Base-by-base conservation (phyloP, 495 filamentous ascomycete species). In the Cairneyella variabilis region DNA sequence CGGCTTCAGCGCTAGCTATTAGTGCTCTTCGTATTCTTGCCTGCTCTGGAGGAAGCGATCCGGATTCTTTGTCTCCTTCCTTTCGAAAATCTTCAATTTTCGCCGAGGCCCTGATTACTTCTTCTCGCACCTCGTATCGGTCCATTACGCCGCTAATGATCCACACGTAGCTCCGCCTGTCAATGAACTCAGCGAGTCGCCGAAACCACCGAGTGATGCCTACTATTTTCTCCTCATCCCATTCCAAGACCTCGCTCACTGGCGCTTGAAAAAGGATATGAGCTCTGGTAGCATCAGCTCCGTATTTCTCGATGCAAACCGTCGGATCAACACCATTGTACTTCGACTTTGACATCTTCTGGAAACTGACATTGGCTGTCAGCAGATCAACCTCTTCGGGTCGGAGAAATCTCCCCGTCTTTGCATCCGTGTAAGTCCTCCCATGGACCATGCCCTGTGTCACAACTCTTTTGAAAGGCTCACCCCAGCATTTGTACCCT, bases 301-400 rank as follows among this genome's bases (percentile, higher is more conserved):
- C 90, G 54, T 91, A 85, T 51, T 79, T 81, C 0, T 71, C 63
- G 37, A 91, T 86, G 55, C 87, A 88, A 0, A 61, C 67, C 0
- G 76, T 79, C 0, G 90, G 90, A 61, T 95, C 89, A n/a, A 95
- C 87, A 26, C 90, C 90, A 63, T 96, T 96, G 69, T 93, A 76
- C 62, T 96, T 96, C 51, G 88, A 92, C 67, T 96, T 96, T n/a
- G 87, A 91, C 90, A 96, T 96, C 60, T 96, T 96, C 67, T 96
- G 89, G 51, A 80, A 95, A 0, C 80, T 83, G 25, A 91, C 63
- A 10, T 66, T 76, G 3, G 87, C 82, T 0, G 61, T 61, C 9
- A 71, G 78, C 11, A 85, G 59, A 53, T 91, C 84, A 14, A 96
- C 72, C 62, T 95, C 90, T 3, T 83, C 76, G 0, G 88, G 87